Evolutionary conservation across 2,329 filamentous ascomycete species (phyloP).

Genomic region (Sporothrix curviconia): DNA sequence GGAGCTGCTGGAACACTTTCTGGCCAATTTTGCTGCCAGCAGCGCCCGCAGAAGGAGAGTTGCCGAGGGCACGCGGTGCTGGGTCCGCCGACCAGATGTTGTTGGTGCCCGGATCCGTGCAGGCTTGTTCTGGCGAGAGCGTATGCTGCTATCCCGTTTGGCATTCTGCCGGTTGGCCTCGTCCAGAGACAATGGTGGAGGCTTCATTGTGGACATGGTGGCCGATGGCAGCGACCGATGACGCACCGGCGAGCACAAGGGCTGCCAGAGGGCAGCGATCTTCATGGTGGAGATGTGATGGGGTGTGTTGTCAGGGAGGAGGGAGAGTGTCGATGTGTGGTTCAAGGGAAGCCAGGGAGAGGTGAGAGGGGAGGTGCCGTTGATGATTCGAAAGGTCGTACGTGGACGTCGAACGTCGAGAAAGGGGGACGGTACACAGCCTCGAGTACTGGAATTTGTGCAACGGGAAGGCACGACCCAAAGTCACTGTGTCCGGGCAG

Average conservation of each 20-base stretch:
- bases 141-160: not conserved
- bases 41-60: not conserved
- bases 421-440: not conserved
- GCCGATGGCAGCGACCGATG: constrained; percentile 2
- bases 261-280: not conserved
- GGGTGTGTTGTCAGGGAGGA: not conserved
- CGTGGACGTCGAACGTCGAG: not conserved
- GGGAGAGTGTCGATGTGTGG: not conserved
- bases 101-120: no score
- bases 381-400: not conserved
- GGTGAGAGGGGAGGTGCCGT: not conserved
- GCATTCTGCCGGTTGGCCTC: not conserved
- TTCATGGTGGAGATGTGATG: constrained; percentile 8
- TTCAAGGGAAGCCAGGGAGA: no score
- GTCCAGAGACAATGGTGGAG: constrained; percentile 2
- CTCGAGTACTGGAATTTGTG: not conserved
- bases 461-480: constrained; percentile 5
- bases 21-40: not conserved
- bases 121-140: no score
- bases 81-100: not conserved
- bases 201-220: constrained; percentile 10
- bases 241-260: constrained; percentile 5
- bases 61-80: not conserved
- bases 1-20: constrained; percentile 32
- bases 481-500: not conserved